phyloP scores from a whole-genome alignment of 768 basidiomycete species.

The Leccinum fibrillosum region DNA sequence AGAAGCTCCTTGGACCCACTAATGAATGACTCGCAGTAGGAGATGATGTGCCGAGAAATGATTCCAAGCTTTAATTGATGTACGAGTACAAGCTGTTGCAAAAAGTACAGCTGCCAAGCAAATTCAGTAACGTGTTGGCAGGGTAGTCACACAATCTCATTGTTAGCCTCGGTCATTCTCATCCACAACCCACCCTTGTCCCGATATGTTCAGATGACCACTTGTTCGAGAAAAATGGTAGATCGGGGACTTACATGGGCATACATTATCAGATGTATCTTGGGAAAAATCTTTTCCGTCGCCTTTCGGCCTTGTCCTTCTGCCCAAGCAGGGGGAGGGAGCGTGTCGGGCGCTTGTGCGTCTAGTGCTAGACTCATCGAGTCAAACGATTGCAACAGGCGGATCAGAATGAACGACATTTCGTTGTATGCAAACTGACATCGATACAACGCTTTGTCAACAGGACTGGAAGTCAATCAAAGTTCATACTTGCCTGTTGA shows the following conservation, averaged over 20 bases:
- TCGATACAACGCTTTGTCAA: background rate
- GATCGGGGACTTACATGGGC: constrained; percentile 31
- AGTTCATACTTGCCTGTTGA: constrained; percentile 42
- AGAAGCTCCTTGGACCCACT: constrained; percentile 46
- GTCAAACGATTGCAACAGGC: constrained; percentile 58
- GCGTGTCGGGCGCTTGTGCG: constrained; percentile 43
- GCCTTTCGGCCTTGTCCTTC: constrained; percentile 43
- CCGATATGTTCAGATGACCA: background rate
- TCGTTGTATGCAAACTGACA: constrained; percentile 55
- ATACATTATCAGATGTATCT: constrained; percentile 56
- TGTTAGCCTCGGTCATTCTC: constrained; percentile 31
- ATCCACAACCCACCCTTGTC: constrained; percentile 58
- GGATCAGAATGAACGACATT: constrained; percentile 60
- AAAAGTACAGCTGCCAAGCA: background rate
- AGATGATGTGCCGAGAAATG: background rate
- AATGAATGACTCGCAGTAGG: constrained; percentile 17
- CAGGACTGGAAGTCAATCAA: background rate
- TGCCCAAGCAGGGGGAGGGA: constrained; percentile 48
- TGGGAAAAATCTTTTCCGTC: constrained; percentile 49
- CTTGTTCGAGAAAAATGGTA: background rate
- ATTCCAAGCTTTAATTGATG: constrained; percentile 15
- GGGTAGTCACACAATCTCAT: constrained; percentile 3
- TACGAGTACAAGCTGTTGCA: background rate
- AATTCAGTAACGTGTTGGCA: background rate
- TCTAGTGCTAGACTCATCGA: constrained; percentile 45